Evolutionary conservation across 2,329 filamentous ascomycete species (phyloP).

Genomic region (Pleurostoma richardsiae): DNA sequence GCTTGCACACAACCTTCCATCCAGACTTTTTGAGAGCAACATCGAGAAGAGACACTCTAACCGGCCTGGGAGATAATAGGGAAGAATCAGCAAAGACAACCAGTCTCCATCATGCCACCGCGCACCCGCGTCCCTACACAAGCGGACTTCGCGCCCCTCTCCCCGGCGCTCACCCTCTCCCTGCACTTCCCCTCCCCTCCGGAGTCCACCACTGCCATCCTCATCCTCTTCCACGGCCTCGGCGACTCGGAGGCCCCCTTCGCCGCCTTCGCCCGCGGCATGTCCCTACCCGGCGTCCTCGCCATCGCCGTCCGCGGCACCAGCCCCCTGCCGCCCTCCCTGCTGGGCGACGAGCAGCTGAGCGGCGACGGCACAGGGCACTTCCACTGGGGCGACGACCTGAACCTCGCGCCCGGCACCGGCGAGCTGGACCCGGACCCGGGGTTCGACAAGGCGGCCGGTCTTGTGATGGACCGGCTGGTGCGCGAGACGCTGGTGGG

Average conservation of each 20-base stretch:
- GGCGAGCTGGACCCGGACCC: constrained; percentile 57
- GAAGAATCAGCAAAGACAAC: too few relatives aligned
- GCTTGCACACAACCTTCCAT: too few relatives aligned
- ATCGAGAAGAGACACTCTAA: too few relatives aligned
- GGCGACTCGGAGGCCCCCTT: constrained; percentile 72
- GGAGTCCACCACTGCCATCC: constrained; percentile 65
- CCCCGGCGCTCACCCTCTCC: constrained; percentile 33
- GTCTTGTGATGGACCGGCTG: constrained; percentile 42
- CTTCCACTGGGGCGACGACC: constrained; percentile 65
- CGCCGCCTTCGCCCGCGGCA: constrained; percentile 58
- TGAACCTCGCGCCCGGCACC: constrained; percentile 43
- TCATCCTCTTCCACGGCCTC: constrained; percentile 79
- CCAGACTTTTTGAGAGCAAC: too few relatives aligned
- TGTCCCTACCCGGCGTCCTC: constrained; percentile 72
- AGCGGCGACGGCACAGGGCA: constrained; percentile 20
- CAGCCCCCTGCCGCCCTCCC: constrained; percentile 60
- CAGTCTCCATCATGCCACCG: constrained; percentile 29
- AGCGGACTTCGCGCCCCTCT: constrained; percentile 42
- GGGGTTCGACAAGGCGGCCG: constrained; percentile 47
- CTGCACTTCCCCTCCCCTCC: constrained; percentile 46
- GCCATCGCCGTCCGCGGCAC: constrained; percentile 71
- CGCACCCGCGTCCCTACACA: constrained; percentile 40
- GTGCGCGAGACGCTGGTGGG: constrained; percentile 45
- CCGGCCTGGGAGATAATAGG: too few relatives aligned
- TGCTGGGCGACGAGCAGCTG: constrained; percentile 41